Percentiles rank a stretch among this genome's conserved stretches.
Evolutionary conservation across 2,329 filamentous ascomycete species (phyloP).

Genomic region (Fusarium neocosmosporiellum): DNA sequence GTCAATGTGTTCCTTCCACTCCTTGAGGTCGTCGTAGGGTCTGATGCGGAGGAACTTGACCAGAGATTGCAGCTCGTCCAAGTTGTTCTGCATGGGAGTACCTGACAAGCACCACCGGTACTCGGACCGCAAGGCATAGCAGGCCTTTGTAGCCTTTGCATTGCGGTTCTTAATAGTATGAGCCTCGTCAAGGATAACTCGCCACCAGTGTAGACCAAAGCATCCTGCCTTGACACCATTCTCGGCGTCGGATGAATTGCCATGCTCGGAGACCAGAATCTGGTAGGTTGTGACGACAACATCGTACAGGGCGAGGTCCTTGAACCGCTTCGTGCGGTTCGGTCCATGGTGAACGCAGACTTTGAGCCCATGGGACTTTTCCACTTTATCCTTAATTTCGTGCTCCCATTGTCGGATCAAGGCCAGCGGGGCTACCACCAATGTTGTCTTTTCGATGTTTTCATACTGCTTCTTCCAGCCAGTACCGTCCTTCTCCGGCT

Average conservation of each 20-base stretch:
- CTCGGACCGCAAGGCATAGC: conserved; percentile 83
- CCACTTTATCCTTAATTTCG: conserved; percentile 87
- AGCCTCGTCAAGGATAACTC: conserved; percentile 94
- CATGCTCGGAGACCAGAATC: conserved; percentile 91
- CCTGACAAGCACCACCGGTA: conserved; percentile 97
- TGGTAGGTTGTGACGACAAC: conserved; percentile 98
- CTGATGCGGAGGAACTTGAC: conserved; percentile 93
- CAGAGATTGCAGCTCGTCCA: conserved; percentile 94
- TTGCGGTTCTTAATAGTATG: conserved; percentile 99
- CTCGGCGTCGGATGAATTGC: conserved; percentile 70
- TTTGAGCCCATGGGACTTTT: conserved; percentile 74
- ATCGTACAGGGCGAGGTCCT: conserved; percentile 85
- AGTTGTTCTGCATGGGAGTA: conserved; percentile 97
- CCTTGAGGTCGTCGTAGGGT: conserved; percentile 85
- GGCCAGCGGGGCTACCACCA: conserved; percentile 92
- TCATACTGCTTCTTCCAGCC: conserved; percentile 76
- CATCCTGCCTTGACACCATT: conserved; percentile 79
- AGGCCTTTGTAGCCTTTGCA: conserved; percentile 93
- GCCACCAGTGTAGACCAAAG: conserved; percentile 94
- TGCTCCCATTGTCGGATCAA: conserved; percentile 97
- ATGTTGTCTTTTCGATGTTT: conserved; percentile 79
- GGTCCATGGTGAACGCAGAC: conserved; percentile 94
- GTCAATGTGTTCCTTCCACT: conserved; percentile 94
- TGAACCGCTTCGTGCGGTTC: conserved; percentile 80
- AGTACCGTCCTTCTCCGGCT: conserved; percentile 67